Conservation (phyloP, 768 basidiomycete species). For the Phaeotremella skinneri region DNA sequence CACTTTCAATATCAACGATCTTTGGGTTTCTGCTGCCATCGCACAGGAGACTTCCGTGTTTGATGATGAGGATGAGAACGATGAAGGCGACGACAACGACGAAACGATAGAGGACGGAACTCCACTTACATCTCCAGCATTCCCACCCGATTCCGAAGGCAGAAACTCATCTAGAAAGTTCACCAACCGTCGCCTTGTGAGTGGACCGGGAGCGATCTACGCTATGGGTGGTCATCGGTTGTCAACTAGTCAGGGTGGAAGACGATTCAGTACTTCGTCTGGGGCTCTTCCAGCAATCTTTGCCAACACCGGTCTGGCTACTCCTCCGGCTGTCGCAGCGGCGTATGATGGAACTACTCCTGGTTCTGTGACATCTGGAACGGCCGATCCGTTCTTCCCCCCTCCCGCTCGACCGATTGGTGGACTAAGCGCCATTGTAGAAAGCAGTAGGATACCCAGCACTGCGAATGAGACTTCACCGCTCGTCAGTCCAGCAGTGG, state of each 20-base stretch:
- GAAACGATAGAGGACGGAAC: constrained; percentile 45
- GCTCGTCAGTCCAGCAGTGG: constrained; percentile 12
- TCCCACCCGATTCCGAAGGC: constrained; percentile 25
- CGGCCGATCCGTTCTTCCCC: constrained; percentile 40
- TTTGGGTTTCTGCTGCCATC: constrained; percentile 97
- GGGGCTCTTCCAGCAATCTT: constrained; percentile 70
- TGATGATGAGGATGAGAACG: constrained; percentile 71
- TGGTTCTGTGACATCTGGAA: constrained; percentile 8
- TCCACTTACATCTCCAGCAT: constrained; percentile 31
- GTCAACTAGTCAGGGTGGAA: constrained; percentile 32
- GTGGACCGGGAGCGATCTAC: background rate
- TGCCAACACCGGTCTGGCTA: constrained; percentile 74
- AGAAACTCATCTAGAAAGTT: background rate
- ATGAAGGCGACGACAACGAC: constrained; percentile 54
- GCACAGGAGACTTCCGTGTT: constrained; percentile 69
- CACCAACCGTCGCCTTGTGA: constrained; percentile 2
- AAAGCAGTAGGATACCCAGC: constrained; percentile 15
- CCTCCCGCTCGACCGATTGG: constrained; percentile 20
- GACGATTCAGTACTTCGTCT: constrained; percentile 45
- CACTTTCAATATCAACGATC: constrained; percentile 88
- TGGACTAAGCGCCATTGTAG: constrained; percentile 43
- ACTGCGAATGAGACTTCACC: constrained; percentile 17
- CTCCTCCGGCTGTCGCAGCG: constrained; percentile 64
- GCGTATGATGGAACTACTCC: constrained; percentile 39
- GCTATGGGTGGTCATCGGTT: constrained; percentile 28